A percentile compares a stretch with the other conserved stretches of the same genome.
Evolutionary conservation across 2,329 filamentous ascomycete genomes (phyloP).

Genomic region (Blumeria graminis): DNA sequence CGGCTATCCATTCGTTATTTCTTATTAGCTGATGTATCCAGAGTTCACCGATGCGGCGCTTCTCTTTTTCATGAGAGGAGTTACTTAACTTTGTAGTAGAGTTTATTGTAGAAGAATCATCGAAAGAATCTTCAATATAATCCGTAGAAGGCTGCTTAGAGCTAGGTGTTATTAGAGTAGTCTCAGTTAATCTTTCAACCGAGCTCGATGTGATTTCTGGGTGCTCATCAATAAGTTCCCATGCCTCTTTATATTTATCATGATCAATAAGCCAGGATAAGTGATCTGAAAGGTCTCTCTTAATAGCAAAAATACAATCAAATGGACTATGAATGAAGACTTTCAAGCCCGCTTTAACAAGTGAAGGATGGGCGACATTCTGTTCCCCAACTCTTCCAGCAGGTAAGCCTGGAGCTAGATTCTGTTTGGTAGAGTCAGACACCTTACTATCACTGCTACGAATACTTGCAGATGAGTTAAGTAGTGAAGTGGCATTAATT

Average conservation of each 20-base stretch:
- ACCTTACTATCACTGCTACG: constrained; percentile 32
- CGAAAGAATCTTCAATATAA: constrained; percentile 44
- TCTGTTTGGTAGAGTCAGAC: constrained; percentile 25
- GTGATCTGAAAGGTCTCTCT: constrained; percentile 67
- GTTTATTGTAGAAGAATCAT: constrained; percentile 37
- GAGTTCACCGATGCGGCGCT: constrained; percentile 69
- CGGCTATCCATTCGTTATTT: constrained; percentile 47
- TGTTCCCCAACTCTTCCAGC: neutral
- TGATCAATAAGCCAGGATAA: constrained; percentile 66
- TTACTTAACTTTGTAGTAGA: constrained; percentile 32
- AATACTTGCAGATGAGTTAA: constrained; percentile 67
- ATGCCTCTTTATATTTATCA: constrained; percentile 60
- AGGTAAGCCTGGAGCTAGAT: constrained; percentile 15
- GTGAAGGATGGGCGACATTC: constrained; percentile 11
- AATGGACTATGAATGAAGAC: constrained; percentile 94
- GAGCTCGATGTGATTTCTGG: constrained; percentile 39
- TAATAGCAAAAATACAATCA: constrained; percentile 81
- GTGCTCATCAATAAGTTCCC: constrained; percentile 71
- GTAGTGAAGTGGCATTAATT: constrained; percentile 64
- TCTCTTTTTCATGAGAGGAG: constrained; percentile 60
- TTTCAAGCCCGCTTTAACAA: constrained; percentile 33
- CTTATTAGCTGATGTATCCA: constrained; percentile 77
- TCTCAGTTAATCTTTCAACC: constrained; percentile 19
- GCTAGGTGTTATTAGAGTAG: constrained; percentile 19
- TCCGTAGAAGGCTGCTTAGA: constrained; percentile 17